Evolutionary conservation across 2,329 filamentous ascomycete genomes (phyloP).

Genomic region (Xylariaceae sp.): DNA sequence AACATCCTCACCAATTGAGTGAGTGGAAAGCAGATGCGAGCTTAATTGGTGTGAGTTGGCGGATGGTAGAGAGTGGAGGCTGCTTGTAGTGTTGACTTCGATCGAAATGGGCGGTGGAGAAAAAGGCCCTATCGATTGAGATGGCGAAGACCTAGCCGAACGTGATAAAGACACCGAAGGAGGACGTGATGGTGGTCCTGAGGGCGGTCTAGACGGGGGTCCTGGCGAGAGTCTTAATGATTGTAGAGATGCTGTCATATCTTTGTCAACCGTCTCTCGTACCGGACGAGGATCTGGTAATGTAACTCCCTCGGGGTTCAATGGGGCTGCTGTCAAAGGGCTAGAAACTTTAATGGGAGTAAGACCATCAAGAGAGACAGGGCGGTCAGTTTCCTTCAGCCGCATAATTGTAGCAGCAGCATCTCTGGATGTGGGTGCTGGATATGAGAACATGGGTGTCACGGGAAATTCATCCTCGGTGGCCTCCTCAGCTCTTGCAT

Average conservation of each 20-base stretch:
- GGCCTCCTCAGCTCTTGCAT: constrained; percentile 38
- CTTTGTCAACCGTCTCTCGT: constrained; percentile 4
- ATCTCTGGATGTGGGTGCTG: constrained; percentile 43
- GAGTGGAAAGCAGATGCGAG: constrained; percentile 20
- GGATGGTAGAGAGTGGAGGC: constrained; percentile 32
- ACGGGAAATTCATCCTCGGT: constrained; percentile 37
- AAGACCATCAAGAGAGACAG: constrained; percentile 39
- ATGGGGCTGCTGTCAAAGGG: constrained; percentile 34
- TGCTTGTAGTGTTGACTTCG: constrained; percentile 39
- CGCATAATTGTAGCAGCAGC: constrained; percentile 44
- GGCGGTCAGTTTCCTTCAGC: constrained; percentile 38
- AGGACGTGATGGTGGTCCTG: constrained; percentile 26
- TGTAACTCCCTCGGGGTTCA: constrained; percentile 24
- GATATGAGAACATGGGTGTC: constrained; percentile 43
- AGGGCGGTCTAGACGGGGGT: constrained; percentile 22
- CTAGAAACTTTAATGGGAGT: constrained; percentile 39
- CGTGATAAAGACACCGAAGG: constrained; percentile 30
- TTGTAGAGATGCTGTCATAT: constrained; percentile 10
- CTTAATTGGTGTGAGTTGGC: constrained; percentile 12
- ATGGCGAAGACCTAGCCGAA: constrained; percentile 40
- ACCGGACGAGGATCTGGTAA: constrained; percentile 5
- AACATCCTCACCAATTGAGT: constrained; percentile 30
- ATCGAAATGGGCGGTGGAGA: constrained; percentile 41
- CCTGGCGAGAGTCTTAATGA: constrained; percentile 13
- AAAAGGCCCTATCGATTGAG: constrained; percentile 37